Base-by-base conservation (phyloP, 352 stramenopile species). In the Sclerospora graminicola region DNA sequence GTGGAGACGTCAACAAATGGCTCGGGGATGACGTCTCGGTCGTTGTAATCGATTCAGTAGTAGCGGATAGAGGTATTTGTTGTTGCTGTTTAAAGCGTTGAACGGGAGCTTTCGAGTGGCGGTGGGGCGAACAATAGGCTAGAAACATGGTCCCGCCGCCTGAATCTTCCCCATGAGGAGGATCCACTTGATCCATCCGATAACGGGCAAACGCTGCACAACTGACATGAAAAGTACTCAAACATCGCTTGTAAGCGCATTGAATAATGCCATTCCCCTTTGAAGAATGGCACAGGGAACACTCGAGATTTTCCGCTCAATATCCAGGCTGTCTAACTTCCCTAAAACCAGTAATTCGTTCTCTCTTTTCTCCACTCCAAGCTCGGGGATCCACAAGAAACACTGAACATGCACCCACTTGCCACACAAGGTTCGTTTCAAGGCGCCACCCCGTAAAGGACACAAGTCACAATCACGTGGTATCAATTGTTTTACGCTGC, bases 341-440 rank as follows among this genome's bases (percentile, higher is more conserved):
- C 76, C 78, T 8, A 93, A 59, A 19, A 41, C 32, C 28, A 67
- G 54, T 33, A 85, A 38, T 6, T 49, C 48, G 8, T 66, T 34
- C 11, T 53, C 44, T 11, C 56, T 45, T 30, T 73, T 63, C 8
- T 58, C 45, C 21, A 89, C 56, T 28, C 59, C 49, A 24, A 93
- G 57, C 39, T 93, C 81, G 2, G 81, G 81, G 6, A 89, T 82
- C 81, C 81, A 93, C 37, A 93, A 63, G 40, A 85, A 93, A 46
- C 82, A 93, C 29, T 89, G 82, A 0, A 91, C 66, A 33, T 93
- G 82, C 4, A 82, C 77, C 82, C 82, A 93, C 9, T 70, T 60
- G 9, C 65, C 66, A 45, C 79, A 90, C 13, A 49, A 28, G 5
- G 82, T 86, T 11, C 48, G 41, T 49, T 86, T 89, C 24, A 81